These are phyloP conservation scores for Astragalus glycyphyllos DNA, from an alignment of 306 rosid species.

Conservation along the genomic window DNA sequence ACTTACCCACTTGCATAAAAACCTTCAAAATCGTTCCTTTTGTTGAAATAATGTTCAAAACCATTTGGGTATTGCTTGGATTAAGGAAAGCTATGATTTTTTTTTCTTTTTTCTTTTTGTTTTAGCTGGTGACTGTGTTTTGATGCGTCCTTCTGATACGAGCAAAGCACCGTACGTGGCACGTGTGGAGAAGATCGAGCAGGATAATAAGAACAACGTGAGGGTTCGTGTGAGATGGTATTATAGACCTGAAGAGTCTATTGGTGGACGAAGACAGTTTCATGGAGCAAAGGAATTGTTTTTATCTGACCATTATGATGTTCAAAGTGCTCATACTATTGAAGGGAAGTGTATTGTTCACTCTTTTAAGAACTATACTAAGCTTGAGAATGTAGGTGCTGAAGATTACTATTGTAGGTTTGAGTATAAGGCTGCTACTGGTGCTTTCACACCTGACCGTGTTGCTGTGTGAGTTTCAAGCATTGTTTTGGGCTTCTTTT, in stretches of 20 bases:
- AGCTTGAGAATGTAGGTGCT: slow-evolving; percentile 85
- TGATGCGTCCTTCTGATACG: slow-evolving; percentile 85
- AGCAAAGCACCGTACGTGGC: slow-evolving; percentile 84
- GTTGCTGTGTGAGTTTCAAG: slow-evolving; percentile 82
- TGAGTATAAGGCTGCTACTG: slow-evolving; percentile 91
- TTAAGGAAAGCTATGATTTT: slow-evolving; percentile 35
- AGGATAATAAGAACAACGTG: slow-evolving; percentile 61
- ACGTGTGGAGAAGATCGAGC: slow-evolving; percentile 79
- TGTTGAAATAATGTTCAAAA: background rate
- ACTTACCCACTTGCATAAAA: slow-evolving; percentile 31
- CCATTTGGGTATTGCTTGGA: slow-evolving; percentile 26
- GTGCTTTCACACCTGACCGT: slow-evolving; percentile 84
- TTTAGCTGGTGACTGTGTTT: slow-evolving; percentile 77
- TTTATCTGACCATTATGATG: slow-evolving; percentile 78
- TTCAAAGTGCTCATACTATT: slow-evolving; percentile 86
- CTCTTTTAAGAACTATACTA: slow-evolving; percentile 81
- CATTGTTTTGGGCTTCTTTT: background rate
- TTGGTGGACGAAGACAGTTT: slow-evolving; percentile 87
- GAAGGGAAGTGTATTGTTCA: slow-evolving; percentile 86
- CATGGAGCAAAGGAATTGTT: slow-evolving; percentile 90
- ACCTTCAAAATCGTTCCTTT: slow-evolving; percentile 37
- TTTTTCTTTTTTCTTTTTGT: slow-evolving; percentile 22
- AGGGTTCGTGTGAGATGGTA: slow-evolving; percentile 86
- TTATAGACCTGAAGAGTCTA: slow-evolving; percentile 87
- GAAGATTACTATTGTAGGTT: slow-evolving; percentile 89